Conservation (phyloP, 1,284 basidiomycete genomes). For the Amylostereum areolatum region DNA sequence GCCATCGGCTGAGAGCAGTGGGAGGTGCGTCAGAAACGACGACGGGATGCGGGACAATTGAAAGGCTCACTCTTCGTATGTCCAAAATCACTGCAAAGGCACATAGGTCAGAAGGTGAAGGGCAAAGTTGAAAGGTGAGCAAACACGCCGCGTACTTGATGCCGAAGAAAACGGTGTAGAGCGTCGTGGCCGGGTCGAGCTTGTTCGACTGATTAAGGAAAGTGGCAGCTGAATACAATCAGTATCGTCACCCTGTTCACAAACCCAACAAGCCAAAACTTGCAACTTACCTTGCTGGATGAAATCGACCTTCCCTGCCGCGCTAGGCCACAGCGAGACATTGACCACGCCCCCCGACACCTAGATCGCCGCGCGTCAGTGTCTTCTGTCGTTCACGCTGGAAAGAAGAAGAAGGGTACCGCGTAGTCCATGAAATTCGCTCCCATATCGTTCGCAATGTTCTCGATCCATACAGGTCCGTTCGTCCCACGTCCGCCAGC, state of each 20-base stretch:
- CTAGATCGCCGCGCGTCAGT: constrained; percentile 28
- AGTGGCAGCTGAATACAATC: constrained; percentile 14
- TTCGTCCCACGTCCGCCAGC: constrained; percentile 28
- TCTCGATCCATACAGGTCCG: constrained; percentile 28
- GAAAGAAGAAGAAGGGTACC: constrained; percentile 20
- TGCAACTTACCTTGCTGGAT: constrained; percentile 22
- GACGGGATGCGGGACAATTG: constrained; percentile 3
- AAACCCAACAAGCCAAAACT: background rate
- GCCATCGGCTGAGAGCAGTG: constrained; percentile 16
- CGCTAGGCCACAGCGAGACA: constrained; percentile 23
- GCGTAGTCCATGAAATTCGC: constrained; percentile 36
- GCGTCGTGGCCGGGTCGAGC: constrained; percentile 23
- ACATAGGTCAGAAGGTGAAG: no score
- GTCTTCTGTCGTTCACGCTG: constrained; percentile 11
- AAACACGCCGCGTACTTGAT: constrained; percentile 23
- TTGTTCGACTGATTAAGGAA: constrained; percentile 24
- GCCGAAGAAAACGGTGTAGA: constrained; percentile 30
- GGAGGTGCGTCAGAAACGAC: background rate
- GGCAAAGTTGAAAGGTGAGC: no score
- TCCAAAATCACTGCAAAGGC: no score
- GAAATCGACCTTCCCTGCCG: constrained; percentile 23
- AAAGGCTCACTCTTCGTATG: no score
- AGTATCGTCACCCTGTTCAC: no score
- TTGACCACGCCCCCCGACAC: constrained; percentile 15
- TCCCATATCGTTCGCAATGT: constrained; percentile 24